These are phyloP conservation scores for Inga laurina DNA, from an alignment of 306 rosid genomes.

Conservation along the genomic window DNA sequence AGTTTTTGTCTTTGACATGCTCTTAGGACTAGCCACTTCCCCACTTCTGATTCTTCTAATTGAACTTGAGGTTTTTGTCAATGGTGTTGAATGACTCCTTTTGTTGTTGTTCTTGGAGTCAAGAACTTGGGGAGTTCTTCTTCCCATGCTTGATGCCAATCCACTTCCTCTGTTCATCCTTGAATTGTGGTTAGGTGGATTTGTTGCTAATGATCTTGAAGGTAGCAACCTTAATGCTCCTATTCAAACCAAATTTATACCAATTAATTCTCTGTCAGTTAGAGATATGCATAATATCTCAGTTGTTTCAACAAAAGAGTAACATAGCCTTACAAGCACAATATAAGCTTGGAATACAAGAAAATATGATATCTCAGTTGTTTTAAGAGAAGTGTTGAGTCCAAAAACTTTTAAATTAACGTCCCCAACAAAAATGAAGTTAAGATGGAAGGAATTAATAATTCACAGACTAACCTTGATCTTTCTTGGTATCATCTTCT, in stretches of 20 bases:
- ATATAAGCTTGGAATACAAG: too few species aligned
- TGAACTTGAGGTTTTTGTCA: slow-evolving; percentile 7
- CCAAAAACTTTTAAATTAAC: neutral
- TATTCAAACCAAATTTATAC: slow-evolving; percentile 35
- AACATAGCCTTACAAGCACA: too few species aligned
- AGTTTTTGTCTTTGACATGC: neutral
- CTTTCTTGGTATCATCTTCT: slow-evolving; percentile 40
- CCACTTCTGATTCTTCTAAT: slow-evolving; percentile 22
- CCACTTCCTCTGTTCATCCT: slow-evolving; percentile 40
- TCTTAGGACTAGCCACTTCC: neutral
- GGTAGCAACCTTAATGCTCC: slow-evolving; percentile 27
- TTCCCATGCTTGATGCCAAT: slow-evolving; percentile 31
- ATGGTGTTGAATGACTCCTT: slow-evolving; percentile 9
- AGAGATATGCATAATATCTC: neutral
- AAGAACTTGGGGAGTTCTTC: slow-evolving; percentile 32
- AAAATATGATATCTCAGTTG: neutral
- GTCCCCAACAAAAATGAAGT: neutral
- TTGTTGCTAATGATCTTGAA: slow-evolving; percentile 39
- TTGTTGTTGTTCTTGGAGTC: slow-evolving; percentile 37
- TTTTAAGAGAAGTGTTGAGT: neutral
- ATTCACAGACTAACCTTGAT: slow-evolving; percentile 53
- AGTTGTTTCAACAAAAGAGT: neutral
- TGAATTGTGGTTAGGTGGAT: slow-evolving; percentile 33
- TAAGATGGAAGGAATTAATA: neutral
- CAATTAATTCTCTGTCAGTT: neutral